Conservation (phyloP, 352 stramenopile species). For the Pythium brassicae region DNA sequence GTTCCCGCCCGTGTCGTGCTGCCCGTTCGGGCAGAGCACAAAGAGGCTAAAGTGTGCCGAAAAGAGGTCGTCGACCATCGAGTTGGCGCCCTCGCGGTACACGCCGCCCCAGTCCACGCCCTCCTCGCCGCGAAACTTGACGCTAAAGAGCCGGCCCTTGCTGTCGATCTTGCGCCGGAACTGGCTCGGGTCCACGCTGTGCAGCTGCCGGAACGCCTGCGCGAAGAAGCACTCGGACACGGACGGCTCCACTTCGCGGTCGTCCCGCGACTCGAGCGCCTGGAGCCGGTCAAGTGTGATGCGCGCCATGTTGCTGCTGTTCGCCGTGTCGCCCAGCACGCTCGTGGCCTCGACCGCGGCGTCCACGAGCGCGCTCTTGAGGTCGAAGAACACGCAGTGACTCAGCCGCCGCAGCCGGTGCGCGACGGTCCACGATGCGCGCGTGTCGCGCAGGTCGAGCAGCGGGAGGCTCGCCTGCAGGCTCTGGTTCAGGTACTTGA, state of each 20-base stretch:
- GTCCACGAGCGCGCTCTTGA: constrained; percentile 79
- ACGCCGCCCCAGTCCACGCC: constrained; percentile 88
- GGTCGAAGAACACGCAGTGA: constrained; percentile 86
- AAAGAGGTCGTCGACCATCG: constrained; percentile 88
- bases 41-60: constrained; percentile 83
- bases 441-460: constrained; percentile 71
- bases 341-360: constrained; percentile 75
- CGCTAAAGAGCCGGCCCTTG: constrained; percentile 83
- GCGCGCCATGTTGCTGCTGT: constrained; percentile 59
- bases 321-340: constrained; percentile 38
- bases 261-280: constrained; percentile 82
- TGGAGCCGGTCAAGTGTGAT: constrained; percentile 85
- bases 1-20: constrained; percentile 84
- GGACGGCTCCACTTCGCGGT: constrained; percentile 82
- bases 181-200: constrained; percentile 76
- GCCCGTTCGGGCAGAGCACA: constrained; percentile 80
- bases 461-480: constrained; percentile 64
- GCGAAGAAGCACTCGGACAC: constrained; percentile 93
- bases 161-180: constrained; percentile 88
- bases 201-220: constrained; percentile 90
- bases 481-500: constrained; percentile 81
- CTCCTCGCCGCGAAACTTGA: constrained; percentile 88
- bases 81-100: constrained; percentile 85
- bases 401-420: constrained; percentile 64
- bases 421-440: constrained; percentile 70